Evolutionary conservation across 73 alveolate genomes (phyloP), one percentile per base, ranked within the genome.

Genomic region (Tetrahymena malaccensis): DNA sequence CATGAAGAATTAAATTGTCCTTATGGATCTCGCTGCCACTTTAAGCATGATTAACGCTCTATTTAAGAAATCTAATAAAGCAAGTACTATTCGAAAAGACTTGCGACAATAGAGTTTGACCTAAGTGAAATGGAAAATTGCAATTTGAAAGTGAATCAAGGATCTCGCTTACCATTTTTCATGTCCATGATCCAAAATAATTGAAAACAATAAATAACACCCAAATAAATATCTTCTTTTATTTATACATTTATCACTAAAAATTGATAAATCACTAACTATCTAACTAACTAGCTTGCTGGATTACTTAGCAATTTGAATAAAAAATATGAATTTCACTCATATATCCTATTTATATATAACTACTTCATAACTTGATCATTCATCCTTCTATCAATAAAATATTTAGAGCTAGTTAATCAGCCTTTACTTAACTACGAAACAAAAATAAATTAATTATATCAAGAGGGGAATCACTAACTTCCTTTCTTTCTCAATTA

Each of bases 1-100:
- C 97, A 94, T 37, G 97, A 97, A 96, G 94, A 95, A 85, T 97
- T 96, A 10, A 97, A 94, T 96, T 98, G 99, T 83, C 98, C 99
- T 17, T 98, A 98, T 95, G 99, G 99, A 35, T 89, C 96, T 25
- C 95, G 99, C 40, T 98, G 99, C 96, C 97, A 96, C 93, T 98
- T 98, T 57, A 94, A 95, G 93, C 99, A 98, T 94, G 99, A 97
- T 33, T 70, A 70, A 40, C 89, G 89, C 17, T 70, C 89, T 12
- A 70, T 70, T 70, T 70, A 34, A 27, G 89, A 70, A 70, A 70
- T 70, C 12, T 70, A 70, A n/a, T n/a, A n/a, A 12, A 70, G 89
- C 17, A 70, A 70, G 25, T 70, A 70, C 37, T 70, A 70, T 22
- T n/a, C 89, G 6, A 70, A 70, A 70, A 70, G 25, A 12, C 31